phyloP scores from a whole-genome alignment of 257 asterid species.

The Lycium ferocissimum region DNA sequence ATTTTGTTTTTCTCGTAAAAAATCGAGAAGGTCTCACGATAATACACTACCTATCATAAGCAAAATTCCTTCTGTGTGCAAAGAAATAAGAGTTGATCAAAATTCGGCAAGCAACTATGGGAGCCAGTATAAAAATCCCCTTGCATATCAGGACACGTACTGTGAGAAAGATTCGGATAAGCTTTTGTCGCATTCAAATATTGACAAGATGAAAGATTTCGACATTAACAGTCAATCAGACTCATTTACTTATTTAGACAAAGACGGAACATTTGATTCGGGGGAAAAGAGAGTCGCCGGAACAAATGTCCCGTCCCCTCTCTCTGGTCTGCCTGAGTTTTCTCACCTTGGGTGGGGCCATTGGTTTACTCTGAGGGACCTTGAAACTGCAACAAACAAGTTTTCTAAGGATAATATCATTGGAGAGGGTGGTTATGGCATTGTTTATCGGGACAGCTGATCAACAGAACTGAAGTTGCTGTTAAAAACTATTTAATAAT shows the following conservation, averaged over 20 bases:
- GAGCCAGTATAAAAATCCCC: conserved; percentile 2
- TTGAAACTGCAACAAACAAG: conserved; percentile 64
- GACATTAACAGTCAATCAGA: conserved; percentile 46
- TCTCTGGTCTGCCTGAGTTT: conserved; percentile 75
- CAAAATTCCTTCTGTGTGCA: conserved; percentile 30
- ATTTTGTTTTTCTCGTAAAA: conserved; percentile 53
- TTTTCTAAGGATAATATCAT: conserved; percentile 70
- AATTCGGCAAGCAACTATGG: conserved; percentile 26
- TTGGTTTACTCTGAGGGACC: conserved; percentile 90
- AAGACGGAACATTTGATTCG: conserved; percentile 42
- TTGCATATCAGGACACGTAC: conserved; percentile 27
- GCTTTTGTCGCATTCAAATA: conserved; percentile 30
- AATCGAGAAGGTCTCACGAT: conserved; percentile 42
- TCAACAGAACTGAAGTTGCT: conserved; percentile 77
- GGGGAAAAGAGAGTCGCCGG: conserved; percentile 44
- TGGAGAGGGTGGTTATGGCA: conserved; percentile 97
- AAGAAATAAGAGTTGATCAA: conserved; percentile 35
- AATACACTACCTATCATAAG: conserved; percentile 44
- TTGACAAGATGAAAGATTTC: conserved; percentile 28
- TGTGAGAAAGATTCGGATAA: conserved; percentile 34
- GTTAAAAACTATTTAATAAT: conserved; percentile 82
- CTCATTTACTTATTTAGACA: conserved; percentile 46
- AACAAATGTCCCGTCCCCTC: conserved; percentile 51
- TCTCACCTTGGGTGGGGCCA: conserved; percentile 97
- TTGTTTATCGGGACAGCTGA: conserved; percentile 67